Evolutionary conservation across 2,329 filamentous ascomycete genomes (phyloP).

Genomic region (Phoma herbarum): DNA sequence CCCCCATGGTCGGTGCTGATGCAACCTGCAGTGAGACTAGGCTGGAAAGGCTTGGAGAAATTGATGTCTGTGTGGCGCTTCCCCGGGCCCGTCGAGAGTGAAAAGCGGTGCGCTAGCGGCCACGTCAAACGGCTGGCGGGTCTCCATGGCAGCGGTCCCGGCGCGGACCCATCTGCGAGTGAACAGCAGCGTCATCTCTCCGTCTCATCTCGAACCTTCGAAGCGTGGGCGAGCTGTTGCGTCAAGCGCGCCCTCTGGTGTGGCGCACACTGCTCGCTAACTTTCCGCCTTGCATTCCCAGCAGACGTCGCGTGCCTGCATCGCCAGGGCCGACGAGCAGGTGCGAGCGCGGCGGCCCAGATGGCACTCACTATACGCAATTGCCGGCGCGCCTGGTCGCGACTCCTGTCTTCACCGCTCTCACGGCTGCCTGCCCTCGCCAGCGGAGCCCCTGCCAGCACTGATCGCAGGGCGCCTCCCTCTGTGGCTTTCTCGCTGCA

Average conservation of each 20-base stretch:
- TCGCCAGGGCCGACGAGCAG: not conserved
- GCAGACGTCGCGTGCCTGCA: slow-evolving; percentile 5
- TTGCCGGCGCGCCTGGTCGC: not conserved
- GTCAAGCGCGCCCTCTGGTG: slow-evolving; percentile 11
- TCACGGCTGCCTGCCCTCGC: slow-evolving; percentile 10
- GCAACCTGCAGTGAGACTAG: slow-evolving; percentile 33
- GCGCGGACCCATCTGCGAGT: slow-evolving; percentile 5
- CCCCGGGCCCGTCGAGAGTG: slow-evolving; percentile 27
- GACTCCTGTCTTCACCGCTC: slow-evolving; percentile 18
- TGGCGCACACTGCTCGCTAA: slow-evolving; percentile 23
- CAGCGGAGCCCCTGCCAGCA: slow-evolving; percentile 18
- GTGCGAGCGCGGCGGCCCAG: not conserved
- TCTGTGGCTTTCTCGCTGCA: slow-evolving; percentile 30
- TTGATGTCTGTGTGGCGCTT: slow-evolving; percentile 28
- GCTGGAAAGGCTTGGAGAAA: slow-evolving; percentile 23
- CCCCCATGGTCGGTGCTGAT: slow-evolving; percentile 31
- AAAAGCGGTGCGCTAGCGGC: slow-evolving; percentile 38
- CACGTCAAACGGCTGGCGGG: slow-evolving; percentile 40
- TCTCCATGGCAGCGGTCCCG: slow-evolving; percentile 27
- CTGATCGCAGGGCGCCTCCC: slow-evolving; percentile 12
- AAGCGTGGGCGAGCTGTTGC: slow-evolving; percentile 10
- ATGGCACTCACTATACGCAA: not conserved
- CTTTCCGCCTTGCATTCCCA: slow-evolving; percentile 10
- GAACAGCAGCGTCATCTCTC: slow-evolving; percentile 18
- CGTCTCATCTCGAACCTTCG: slow-evolving; percentile 22